Evolutionary conservation across 2,329 filamentous ascomycete genomes (phyloP), one percentile per base, ranked within the genome.

Genomic region (Colletotrichum limetticola): DNA sequence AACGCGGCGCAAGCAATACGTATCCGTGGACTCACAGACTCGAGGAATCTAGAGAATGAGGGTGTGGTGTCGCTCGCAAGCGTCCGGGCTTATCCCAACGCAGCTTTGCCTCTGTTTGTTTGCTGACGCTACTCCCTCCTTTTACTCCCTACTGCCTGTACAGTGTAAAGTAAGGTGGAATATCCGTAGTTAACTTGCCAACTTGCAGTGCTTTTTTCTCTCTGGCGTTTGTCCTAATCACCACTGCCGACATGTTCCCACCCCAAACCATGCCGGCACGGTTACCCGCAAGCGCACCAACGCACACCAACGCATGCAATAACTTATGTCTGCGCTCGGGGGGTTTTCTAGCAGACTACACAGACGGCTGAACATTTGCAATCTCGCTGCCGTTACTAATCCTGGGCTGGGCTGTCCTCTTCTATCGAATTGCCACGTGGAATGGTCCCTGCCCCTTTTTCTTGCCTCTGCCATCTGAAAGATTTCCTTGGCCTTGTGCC

Each of bases 191-290:
- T 49, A 49, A 49, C 42, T 35, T 37, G 9, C 16, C 57, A 68
- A 14, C 9, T 68, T 49, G 24, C 59, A 42, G 37, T 19, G 57
- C 42, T 42, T 9, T n/a, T 32, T 32, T 14, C 65, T 62, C 30
- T 62, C 30, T 49, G 16, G 66, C 58, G 66, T 68, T 46, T 56
- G 65, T 57, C 59, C 26, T 59, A 56, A 56, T 56, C 49, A 63
- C 58, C 57, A 63, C 30, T 56, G 49, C 66, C 58, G 66, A 22
- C 14, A 26, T 49, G 35, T 35, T 26, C 24, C 22, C 35, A 35
- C 28, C 14, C 55, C 55, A 32, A 59, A 8, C 11, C 11, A 35
- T 35, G 56, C 57, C 57, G 66, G 66, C 46, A 55, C 16, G 24
- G 24, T n/a, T 53, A 16, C 56, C 37, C 65, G 56, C 26, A 8